Evolutionary conservation across 768 basidiomycete genomes (phyloP), one percentile per base, ranked within the genome.

Genomic region (Boletellus ananas): DNA sequence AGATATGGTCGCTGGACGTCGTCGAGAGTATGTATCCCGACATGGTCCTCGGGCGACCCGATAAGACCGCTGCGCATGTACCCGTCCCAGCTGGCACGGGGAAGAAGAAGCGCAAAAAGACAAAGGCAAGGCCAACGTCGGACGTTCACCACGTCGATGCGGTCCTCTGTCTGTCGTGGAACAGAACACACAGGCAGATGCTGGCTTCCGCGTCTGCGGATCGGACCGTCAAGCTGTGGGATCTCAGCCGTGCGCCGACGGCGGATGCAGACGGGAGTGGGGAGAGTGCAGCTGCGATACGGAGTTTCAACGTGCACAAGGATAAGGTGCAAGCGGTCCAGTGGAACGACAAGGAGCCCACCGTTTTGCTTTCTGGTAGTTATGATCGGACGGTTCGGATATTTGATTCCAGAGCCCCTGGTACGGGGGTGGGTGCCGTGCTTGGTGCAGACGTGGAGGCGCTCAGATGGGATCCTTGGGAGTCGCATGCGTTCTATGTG

Each of bases 261-360:
- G 70, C 69, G 56, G 77, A 73, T 35, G 76, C 70, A 11, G 73
- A 81, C 45, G 62, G 74, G 58, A 62, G 62, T 6, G 72, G 72
- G n/a, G 68, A 65, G 6, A 66, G 66, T 70, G 63, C 58, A 0
- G 62, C 59, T 51, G 94, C 94, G 20, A 80, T 97, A 59, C 78
- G 91, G 51, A 93, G 87, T 58, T 98, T 94, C 69, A 76, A 76
- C 37, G 75, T 87, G 27, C 91, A 94, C 66, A 89, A 83, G 64
- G 94, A 96, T 69, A 97, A 95, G 73, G 90, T 99, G 20, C 94
- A 97, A 70, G 84, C 90, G 3, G 92, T 99, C 8, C 87, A 94
- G 60, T 99, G 96, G 96, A 96, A 96, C 66, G 78, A 82, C 29
- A 77, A 78, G 47, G 87, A 96, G 55, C 90, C 94, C 17, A 89